phyloP scores from a whole-genome alignment of 1,139 yeast genomes.

The Diutina catenulata region DNA sequence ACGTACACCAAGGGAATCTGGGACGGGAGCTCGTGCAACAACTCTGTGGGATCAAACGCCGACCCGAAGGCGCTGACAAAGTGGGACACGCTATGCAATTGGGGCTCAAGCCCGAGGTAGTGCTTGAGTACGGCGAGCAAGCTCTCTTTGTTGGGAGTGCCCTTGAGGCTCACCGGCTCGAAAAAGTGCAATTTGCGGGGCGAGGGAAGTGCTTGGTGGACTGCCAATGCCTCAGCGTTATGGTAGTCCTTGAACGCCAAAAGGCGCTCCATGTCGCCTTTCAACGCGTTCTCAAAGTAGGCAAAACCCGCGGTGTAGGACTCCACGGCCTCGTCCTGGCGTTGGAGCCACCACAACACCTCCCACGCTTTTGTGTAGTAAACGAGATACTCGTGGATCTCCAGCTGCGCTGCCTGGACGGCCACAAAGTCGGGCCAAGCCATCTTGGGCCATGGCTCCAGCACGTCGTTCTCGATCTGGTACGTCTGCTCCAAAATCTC shows the following conservation, averaged over 20 bases:
- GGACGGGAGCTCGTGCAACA: not conserved
- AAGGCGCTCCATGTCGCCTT: no score
- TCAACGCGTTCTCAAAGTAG: not conserved
- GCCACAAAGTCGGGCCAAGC: conserved; percentile 3
- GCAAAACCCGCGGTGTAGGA: no score
- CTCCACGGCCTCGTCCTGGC: not conserved
- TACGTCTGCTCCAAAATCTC: not conserved
- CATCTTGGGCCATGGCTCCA: conserved; percentile 4
- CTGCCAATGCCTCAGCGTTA: no score
- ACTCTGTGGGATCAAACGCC: not conserved
- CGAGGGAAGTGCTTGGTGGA: no score
- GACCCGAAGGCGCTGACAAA: not conserved
- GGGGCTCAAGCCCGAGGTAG: not conserved
- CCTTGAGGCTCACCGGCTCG: no score
- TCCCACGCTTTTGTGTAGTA: conserved; percentile 1
- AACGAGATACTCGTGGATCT: not conserved
- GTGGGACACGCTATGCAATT: not conserved
- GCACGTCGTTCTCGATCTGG: not conserved
- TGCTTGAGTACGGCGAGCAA: not conserved
- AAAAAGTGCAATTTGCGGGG: no score
- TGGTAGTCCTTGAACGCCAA: no score
- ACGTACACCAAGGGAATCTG: not conserved
- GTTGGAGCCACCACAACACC: not conserved
- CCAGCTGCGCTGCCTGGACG: not conserved
- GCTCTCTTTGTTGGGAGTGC: no score